Evolutionary conservation across 2,329 filamentous ascomycete species (phyloP).

Genomic region (Rhinocladiella mackenziei): DNA sequence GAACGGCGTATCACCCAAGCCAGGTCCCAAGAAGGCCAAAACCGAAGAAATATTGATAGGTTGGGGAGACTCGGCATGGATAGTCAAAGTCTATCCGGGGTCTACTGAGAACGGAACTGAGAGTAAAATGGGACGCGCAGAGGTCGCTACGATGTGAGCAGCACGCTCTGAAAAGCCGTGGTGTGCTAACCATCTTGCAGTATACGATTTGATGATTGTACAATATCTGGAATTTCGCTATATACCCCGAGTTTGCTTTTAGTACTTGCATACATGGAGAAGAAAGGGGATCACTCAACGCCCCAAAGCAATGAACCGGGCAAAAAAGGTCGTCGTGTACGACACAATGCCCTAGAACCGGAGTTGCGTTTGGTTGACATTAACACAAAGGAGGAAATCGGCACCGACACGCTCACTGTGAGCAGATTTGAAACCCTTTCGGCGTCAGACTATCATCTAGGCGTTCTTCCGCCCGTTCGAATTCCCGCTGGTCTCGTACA

Average conservation of each 20-base stretch:
- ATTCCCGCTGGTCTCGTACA: conserved; percentile 62
- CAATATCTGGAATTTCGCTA: conserved; percentile 93
- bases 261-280: conserved; percentile 83
- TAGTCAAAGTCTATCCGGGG: conserved; percentile 82
- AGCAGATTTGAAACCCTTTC: conserved; percentile 82
- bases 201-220: conserved; percentile 84
- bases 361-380: conserved; percentile 90
- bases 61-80: conserved; percentile 95
- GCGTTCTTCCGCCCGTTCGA: conserved; percentile 72
- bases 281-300: conserved; percentile 65
- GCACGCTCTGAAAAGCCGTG: background rate
- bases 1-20: conserved; percentile 38
- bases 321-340: conserved; percentile 45
- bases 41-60: conserved; percentile 82
- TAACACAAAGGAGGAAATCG: conserved; percentile 73
- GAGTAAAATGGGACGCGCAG: conserved; percentile 70
- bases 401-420: conserved; percentile 79
- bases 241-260: conserved; percentile 90
- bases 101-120: conserved; percentile 64
- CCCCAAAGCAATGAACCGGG: conserved; percentile 43
- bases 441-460: conserved; percentile 87
- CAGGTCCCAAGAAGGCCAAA: conserved; percentile 40
- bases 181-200: conserved; percentile 46
- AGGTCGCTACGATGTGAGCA: conserved; percentile 87
- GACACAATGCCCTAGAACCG: conserved; percentile 76